phyloP scores from a whole-genome alignment of 805 yeast genomes.

The Saccharomyces paradoxus region DNA sequence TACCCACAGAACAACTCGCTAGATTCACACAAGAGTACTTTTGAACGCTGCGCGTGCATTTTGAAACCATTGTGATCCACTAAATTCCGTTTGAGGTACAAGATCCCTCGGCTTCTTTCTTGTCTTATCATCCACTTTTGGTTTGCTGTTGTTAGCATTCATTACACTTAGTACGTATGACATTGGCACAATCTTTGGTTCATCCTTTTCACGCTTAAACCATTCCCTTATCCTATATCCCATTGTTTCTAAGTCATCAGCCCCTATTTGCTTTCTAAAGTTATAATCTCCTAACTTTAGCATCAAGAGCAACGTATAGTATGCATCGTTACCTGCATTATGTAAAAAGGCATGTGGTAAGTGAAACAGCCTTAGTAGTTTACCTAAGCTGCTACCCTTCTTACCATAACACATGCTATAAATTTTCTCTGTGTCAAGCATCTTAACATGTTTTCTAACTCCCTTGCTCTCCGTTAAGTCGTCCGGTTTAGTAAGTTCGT shows the following conservation, averaged over 20 bases:
- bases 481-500: constrained; percentile 4
- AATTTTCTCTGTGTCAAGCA: background rate
- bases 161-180: constrained; percentile 15
- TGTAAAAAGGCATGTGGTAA: constrained; percentile 55
- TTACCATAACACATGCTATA: constrained; percentile 35
- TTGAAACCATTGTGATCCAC: constrained; percentile 18
- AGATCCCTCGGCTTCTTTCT: constrained; percentile 7
- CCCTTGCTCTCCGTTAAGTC: background rate
- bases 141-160: constrained; percentile 1
- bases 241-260: constrained; percentile 20
- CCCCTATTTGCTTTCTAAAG: constrained; percentile 14
- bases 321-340: constrained; percentile 67
- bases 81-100: constrained; percentile 23
- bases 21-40: constrained; percentile 2
- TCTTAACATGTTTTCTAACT: background rate
- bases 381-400: constrained; percentile 38
- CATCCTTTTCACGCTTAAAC: constrained; percentile 15
- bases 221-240: constrained; percentile 13
- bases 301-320: constrained; percentile 46
- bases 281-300: constrained; percentile 40
- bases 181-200: constrained; percentile 20
- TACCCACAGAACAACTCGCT: background rate
- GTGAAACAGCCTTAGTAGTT: constrained; percentile 38
- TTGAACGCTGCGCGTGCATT: constrained; percentile 15
- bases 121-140: background rate